phyloP scores from a whole-genome alignment of 345 rosid genomes.

The Jatropha curcas region DNA sequence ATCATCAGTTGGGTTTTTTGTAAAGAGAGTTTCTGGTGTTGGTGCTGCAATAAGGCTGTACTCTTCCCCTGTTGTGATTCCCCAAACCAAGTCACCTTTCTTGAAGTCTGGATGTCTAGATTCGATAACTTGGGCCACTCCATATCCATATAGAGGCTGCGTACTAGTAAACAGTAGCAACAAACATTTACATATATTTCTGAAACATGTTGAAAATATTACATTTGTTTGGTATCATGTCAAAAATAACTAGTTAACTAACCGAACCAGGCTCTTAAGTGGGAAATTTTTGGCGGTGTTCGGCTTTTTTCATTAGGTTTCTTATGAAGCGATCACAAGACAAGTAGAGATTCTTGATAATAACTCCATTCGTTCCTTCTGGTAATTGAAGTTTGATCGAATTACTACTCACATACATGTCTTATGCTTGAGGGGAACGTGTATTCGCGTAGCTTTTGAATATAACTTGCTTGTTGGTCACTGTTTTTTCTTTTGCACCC shows the following conservation, averaged over 20 bases:
- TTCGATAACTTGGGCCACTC: neutral
- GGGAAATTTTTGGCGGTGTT: too few species aligned
- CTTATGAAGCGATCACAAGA: slow-evolving; percentile 8
- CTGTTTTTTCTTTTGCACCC: neutral
- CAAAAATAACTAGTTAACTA: too few species aligned
- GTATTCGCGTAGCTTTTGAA: neutral
- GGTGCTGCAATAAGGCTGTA: neutral
- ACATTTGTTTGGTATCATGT: too few species aligned
- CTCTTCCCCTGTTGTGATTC: neutral
- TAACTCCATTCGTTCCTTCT: neutral
- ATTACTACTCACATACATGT: neutral
- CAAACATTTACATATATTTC: too few species aligned
- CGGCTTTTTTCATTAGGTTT: neutral
- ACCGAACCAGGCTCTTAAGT: neutral
- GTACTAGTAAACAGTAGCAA: too few species aligned
- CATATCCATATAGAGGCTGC: neutral
- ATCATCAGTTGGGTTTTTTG: neutral
- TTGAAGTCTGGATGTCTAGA: neutral
- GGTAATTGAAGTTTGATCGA: neutral
- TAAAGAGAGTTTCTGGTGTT: neutral
- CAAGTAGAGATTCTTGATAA: slow-evolving; percentile 9
- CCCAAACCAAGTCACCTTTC: neutral
- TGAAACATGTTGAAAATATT: too few species aligned
- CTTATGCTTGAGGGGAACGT: neutral
- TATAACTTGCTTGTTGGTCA: neutral